A percentile compares a stretch with the other conserved stretches of the same genome.
Evolutionary conservation across 1,284 basidiomycete genomes (phyloP).

Genomic region (Puccinia coronata): DNA sequence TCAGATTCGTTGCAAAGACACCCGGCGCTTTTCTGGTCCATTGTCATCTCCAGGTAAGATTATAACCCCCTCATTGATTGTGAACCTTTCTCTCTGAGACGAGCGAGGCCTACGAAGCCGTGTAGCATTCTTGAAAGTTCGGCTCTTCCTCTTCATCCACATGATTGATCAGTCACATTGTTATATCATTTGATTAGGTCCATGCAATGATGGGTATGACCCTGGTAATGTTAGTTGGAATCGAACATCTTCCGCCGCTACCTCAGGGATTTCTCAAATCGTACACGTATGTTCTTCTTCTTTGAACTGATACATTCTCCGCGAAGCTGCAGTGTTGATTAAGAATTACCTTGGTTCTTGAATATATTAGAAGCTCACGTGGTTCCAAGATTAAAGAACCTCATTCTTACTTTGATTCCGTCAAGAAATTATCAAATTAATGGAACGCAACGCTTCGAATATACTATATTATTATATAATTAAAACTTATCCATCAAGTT

Average conservation of each 20-base stretch:
- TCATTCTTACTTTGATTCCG: neutral
- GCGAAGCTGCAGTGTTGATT: neutral
- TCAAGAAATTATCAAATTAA: neutral
- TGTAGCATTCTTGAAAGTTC: neutral
- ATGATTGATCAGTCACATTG: neutral
- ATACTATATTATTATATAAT: too few species aligned
- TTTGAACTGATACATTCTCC: neutral
- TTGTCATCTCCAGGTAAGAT: slow-evolving; percentile 43
- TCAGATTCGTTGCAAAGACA: slow-evolving; percentile 42
- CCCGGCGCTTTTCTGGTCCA: slow-evolving; percentile 45
- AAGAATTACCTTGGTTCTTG: neutral
- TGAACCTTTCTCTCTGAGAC: neutral
- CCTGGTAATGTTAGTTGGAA: slow-evolving; percentile 29
- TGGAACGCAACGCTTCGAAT: neutral
- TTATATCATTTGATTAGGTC: neutral
- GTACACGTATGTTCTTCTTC: slow-evolving; percentile 15
- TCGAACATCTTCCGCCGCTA: slow-evolving; percentile 38
- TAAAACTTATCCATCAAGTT: too few species aligned
- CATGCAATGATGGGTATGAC: slow-evolving; percentile 48
- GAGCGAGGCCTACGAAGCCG: neutral
- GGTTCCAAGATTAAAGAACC: slow-evolving; percentile 1
- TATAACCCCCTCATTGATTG: neutral
- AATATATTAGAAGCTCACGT: neutral
- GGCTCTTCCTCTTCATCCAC: neutral
- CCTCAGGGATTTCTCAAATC: slow-evolving; percentile 11